Evolutionary conservation across 2,329 filamentous ascomycete genomes (phyloP).

Genomic region (Pseudogymnoascus sp.): DNA sequence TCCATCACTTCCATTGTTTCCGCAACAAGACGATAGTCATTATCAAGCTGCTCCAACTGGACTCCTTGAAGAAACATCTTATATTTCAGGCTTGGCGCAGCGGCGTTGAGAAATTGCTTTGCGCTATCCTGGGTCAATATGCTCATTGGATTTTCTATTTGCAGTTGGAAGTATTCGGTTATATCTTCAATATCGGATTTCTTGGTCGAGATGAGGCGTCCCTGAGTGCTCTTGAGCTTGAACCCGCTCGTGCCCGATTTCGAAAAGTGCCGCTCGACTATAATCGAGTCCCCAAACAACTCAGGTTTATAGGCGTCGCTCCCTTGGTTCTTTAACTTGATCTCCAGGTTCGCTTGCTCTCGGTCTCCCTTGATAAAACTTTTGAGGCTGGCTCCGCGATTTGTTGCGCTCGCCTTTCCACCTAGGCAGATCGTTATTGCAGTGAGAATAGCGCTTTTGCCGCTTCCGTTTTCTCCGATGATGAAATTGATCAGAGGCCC

Average conservation of each 20-base stretch:
- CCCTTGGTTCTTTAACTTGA: conserved; percentile 87
- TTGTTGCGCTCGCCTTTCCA: conserved; percentile 86
- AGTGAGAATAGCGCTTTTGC: conserved; percentile 92
- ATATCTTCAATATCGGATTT: conserved; percentile 87
- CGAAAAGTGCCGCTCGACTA: conserved; percentile 85
- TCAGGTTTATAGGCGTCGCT: conserved; percentile 77
- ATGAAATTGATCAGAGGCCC: conserved; percentile 97
- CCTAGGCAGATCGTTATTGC: conserved; percentile 92
- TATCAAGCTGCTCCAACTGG: conserved; percentile 83
- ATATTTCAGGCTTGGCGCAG: conserved; percentile 80
- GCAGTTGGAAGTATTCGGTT: conserved; percentile 83
- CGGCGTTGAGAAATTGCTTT: conserved; percentile 82
- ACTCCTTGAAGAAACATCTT: conserved; percentile 94
- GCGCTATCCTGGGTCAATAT: conserved; percentile 94
- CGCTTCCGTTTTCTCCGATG: conserved; percentile 93
- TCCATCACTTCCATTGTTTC: conserved; percentile 70
- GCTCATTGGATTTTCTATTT: conserved; percentile 95
- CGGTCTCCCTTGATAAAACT: conserved; percentile 84
- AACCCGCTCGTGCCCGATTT: conserved; percentile 70
- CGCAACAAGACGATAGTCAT: conserved; percentile 80
- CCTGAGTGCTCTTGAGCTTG: conserved; percentile 71
- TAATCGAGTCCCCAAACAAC: conserved; percentile 76
- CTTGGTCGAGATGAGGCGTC: conserved; percentile 70
- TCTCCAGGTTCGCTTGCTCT: conserved; percentile 67
- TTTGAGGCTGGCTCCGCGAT: conserved; percentile 83